These are phyloP conservation scores for Blastomyces silverae DNA, from an alignment of 2,329 filamentous ascomycete species.

Conservation along the genomic window DNA sequence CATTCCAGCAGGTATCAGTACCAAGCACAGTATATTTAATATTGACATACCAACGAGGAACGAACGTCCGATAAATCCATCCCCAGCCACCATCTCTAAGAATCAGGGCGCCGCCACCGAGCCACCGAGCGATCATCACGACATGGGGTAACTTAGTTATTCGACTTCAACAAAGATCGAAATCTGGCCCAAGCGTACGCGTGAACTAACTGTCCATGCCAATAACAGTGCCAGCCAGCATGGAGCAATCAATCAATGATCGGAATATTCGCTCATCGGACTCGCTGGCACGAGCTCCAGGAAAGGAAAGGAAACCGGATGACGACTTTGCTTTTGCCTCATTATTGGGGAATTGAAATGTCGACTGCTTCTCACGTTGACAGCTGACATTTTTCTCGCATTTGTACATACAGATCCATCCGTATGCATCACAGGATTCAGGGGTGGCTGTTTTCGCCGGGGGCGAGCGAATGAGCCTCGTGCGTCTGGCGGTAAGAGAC, in stretches of 20 bases:
- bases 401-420: no score
- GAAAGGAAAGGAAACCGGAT: neutral
- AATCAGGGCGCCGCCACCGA: neutral
- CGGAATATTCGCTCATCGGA: neutral
- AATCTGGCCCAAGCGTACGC: neutral
- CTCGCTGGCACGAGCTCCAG: neutral
- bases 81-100: neutral
- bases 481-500: neutral
- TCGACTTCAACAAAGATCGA: slow-evolving; percentile 3
- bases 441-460: neutral
- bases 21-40: no score
- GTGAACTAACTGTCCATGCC: neutral
- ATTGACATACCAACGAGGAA: no score
- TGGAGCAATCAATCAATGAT: neutral
- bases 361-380: neutral
- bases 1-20: no score
- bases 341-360: slow-evolving; percentile 8
- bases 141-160: neutral
- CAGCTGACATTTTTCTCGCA: neutral
- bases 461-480: neutral
- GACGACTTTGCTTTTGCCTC: neutral
- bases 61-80: no score
- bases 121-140: neutral
- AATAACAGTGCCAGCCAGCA: neutral
- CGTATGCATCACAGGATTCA: neutral